Evolutionary conservation across 2,329 filamentous ascomycete species (phyloP), one percentile per base, ranked within the genome.

Genomic region (Pseudogymnoascus sp.): DNA sequence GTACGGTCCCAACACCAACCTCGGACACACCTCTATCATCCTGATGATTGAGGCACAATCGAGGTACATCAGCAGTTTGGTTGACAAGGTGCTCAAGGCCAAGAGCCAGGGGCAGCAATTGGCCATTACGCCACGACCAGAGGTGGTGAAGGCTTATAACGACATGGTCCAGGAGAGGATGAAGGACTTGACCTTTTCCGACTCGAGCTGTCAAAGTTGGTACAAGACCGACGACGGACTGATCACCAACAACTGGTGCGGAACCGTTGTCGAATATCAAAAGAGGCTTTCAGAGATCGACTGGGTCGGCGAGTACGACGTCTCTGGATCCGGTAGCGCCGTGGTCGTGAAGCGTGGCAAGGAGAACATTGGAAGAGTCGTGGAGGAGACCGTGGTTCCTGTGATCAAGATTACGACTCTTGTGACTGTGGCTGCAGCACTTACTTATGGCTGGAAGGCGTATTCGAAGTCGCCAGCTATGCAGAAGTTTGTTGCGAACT

Each of bases 31-130:
- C 64, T 78, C 75, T 61, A 84, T 85, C 66, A 80, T 85, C 65
- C 73, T 84, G n/a, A 85, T 84, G 82, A 83, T 85, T 64, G 82
- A 85, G 67, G 77, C 81, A 1, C 82, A 85, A 66, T 76, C 74
- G 2, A 75, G 78, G 2, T 85, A 84, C 67, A 76, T 85, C 62
- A 80, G 78, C 63, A 74, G 73, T 0, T 65, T 85, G 36, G 77
- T 85, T 55, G 67, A 69, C 0, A 74, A 78, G 5, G 76, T 86
- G 1, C 74, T 83, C 1, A 70, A 73, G 6, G 80, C 80, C 0
- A 72, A 76, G 10, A 65, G 68, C 13, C 64, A 71, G 1, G 76
- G 78, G 7, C 63, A 72, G n/a, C 69, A 70, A 0, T 69, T 85
- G 2, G 71, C 73, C 0, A 69, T 86, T 0, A 69, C 72, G n/a